Percentiles rank a stretch among this genome's conserved stretches.
Evolutionary conservation across 1,139 yeast genomes (phyloP).

Genomic region (Pichia sp.): DNA sequence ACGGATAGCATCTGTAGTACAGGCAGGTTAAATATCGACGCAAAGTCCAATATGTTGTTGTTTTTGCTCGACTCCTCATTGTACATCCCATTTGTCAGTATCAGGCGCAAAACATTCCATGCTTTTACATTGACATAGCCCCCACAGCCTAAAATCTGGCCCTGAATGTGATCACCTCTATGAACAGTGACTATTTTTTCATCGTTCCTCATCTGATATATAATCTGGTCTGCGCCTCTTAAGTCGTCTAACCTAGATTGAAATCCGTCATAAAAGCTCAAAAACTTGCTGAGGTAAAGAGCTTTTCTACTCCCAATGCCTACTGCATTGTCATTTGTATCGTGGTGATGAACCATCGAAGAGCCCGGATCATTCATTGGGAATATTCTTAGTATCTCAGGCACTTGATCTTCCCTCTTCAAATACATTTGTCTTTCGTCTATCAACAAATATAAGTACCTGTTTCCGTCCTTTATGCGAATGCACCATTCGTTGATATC

Average conservation of each 20-base stretch:
- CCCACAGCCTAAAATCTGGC: conserved; percentile 13
- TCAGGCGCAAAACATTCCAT: conserved; percentile 2
- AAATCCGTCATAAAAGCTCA: not conserved
- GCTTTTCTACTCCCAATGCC: not conserved
- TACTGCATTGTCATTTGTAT: not conserved
- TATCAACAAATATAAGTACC: conserved; percentile 1
- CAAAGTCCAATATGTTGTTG: not conserved
- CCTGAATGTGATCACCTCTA: conserved; percentile 11
- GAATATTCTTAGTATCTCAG: conserved; percentile 4
- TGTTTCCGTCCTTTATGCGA: not conserved
- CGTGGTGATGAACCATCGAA: not conserved
- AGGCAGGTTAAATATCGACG: not conserved
- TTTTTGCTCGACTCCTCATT: not conserved
- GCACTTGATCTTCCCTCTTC: conserved; percentile 9
- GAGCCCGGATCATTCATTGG: conserved; percentile 5
- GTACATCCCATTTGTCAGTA: not conserved
- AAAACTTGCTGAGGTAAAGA: not conserved
- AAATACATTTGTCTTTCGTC: conserved; percentile 9
- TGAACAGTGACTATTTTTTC: conserved; percentile 8
- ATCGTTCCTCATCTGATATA: conserved; percentile 1
- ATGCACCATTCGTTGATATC: conserved; percentile 12
- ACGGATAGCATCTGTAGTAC: not conserved
- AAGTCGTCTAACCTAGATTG: conserved; percentile 10
- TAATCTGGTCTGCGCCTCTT: conserved; percentile 11
- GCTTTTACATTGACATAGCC: conserved; percentile 6